Base-by-base conservation (phyloP, 805 yeast species). In the Starmerella sp. region DNA sequence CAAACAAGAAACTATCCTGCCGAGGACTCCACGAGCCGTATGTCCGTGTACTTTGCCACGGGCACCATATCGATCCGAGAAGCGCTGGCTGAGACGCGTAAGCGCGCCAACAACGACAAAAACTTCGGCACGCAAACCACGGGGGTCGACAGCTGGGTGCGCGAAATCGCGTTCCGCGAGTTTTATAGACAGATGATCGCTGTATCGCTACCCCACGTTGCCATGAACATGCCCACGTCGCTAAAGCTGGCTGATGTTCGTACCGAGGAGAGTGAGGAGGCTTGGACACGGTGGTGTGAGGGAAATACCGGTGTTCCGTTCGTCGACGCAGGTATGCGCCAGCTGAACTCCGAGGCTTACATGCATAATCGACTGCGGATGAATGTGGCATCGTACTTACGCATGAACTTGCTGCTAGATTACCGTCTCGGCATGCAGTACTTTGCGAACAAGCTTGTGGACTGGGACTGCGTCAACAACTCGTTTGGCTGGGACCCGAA, bases 401-500 rank as follows among this genome's bases (percentile, higher is more conserved):
- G 77, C 7, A 78, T 78, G 62, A 75, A 78, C 56, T 63, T 79
- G 22, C 67, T 76, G 22, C 67, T 77, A 8, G 83, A 79, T 62
- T 79, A 80, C 79, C 70, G 82, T 50, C 68, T 72, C 63, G 84
- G 84, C 0, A 79, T 77, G 59, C 65, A 68, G 37, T 79, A 73
- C 69, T 79, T 79, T 62, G 71, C 75, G 62, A 69, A 71, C 58
- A 71, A 72, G 54, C 67, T 79, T 48, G 64, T 77, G 0, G 83
- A 79, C 63, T 75, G 75, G 30, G 84, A 79, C 62, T 71, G 77
- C 57, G 72, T 78, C 34, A 76, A 79, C 43, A 79, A 79, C 63
- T 72, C 73, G 47, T 81, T 79, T 7, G 83, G 83, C 1, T 79
- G 83, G 84, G 82, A 78, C 61, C 83, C 83, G 2, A 78, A 75